Evolutionary conservation across 1,284 basidiomycete species (phyloP), one percentile per base, ranked within the genome.

Genomic region (Exobasidium rhododendri): DNA sequence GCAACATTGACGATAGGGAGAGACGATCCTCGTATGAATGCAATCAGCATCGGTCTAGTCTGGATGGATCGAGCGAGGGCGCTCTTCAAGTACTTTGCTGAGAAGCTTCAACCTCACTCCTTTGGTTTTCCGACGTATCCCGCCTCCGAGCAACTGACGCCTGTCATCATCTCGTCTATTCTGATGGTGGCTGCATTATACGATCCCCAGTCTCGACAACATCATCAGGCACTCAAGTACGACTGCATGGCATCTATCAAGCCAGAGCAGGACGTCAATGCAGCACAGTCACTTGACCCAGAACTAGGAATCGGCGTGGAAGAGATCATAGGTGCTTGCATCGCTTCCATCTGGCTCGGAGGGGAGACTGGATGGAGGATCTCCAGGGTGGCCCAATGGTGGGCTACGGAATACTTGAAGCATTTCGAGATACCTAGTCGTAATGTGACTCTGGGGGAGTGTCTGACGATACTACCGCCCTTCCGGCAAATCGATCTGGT

Each of bases 291-390:
- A 5, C 68, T 75, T 24, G 70, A 75, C 49, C 74, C 72, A 4
- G 74, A 76, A 57, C 63, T 74, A 4, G 74, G 74, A 35, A 71
- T 76, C 40, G 74, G 74, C 11, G 72, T 76, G 11, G 74, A 76
- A 56, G 74, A 76, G 61, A 76, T 76, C 57, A 74, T 69, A 2
- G 72, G 72, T 6, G 72, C 70, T 3, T 75, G 71, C 56, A 69
- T 74, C 10, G 72, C 70, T 5, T 66, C 67, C 6, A 67, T 62
- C 32, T 75, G 71, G 71, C 63, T 74, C 0, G 68, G 70, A 3
- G 71, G 70, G 2, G 65, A 70, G 17, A 62, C 66, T 0, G 70
- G 66, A 1, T 64, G 60, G 29, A 66, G 64, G 13, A 62, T 73
- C 6, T 61, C 70, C 1, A 56, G 66, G 4, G 52, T 71, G 20